Evolutionary conservation across 2,329 filamentous ascomycete species (phyloP).

Genomic region (Hypoxylon sp.): DNA sequence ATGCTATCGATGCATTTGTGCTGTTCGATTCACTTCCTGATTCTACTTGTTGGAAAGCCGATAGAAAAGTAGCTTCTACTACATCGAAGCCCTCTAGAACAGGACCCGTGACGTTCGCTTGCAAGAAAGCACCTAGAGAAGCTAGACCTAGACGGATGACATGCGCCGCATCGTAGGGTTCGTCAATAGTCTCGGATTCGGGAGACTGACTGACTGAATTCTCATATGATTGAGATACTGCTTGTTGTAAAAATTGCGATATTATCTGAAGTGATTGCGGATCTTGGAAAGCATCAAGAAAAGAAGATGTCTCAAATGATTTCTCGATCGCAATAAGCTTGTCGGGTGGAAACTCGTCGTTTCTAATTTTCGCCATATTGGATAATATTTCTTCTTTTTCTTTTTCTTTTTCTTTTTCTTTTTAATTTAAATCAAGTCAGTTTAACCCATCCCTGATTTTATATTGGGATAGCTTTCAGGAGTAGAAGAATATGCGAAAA

Average conservation of each 20-base stretch:
- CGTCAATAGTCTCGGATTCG: neutral
- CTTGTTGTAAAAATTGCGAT: constrained; percentile 28
- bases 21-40: neutral
- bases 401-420: too few relatives aligned
- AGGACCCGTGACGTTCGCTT: constrained; percentile 79
- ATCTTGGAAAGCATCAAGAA: constrained; percentile 32
- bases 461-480: too few relatives aligned
- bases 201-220: neutral
- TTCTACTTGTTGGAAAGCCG: constrained; percentile 43
- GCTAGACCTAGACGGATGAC: constrained; percentile 62
- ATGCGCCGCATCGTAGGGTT: constrained; percentile 8
- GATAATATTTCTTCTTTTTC: too few relatives aligned
- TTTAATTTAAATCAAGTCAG: too few relatives aligned
- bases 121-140: constrained; percentile 73
- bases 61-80: constrained; percentile 44
- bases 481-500: too few relatives aligned
- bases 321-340: constrained; percentile 33
- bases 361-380: constrained; percentile 16
- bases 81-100: constrained; percentile 56
- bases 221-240: constrained; percentile 9
- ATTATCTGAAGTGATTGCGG: constrained; percentile 29
- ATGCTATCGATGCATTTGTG: constrained; percentile 25
- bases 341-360: constrained; percentile 16
- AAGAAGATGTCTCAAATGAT: constrained; percentile 33
- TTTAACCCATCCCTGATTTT: too few relatives aligned